Evolutionary conservation across 2,329 filamentous ascomycete genomes (phyloP), one percentile per base, ranked within the genome.

Genomic region (Hymenoscyphus repandus): DNA sequence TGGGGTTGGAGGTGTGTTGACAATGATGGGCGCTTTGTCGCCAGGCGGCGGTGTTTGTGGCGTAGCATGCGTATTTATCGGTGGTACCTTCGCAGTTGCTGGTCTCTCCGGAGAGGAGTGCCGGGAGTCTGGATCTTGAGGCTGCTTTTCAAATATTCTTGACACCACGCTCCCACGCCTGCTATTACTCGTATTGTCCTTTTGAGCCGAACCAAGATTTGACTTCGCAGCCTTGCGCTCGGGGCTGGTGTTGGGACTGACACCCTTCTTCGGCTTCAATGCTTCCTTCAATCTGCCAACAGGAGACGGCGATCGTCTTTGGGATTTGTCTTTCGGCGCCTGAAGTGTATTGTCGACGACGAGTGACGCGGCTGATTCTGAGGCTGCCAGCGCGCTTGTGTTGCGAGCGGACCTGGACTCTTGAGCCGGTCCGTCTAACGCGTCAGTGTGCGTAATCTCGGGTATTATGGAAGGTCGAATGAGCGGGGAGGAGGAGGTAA

Each of bases 241-340:
- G 31, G 72, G 34, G 57, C 73, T 77, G 51, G 71, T 69, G 54
- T 70, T 73, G 22, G 71, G 65, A 51, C 70, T 74, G 27, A 68
- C 62, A 54, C 62, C 70, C 36, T 57, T 57, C 38, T 55, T 55
- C 18, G 75, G 72, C 52, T 72, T 79, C 62, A 93, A 89, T 11
- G 85, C 86, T 63, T 85, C 83, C 66, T 80, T 86, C 54, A 92
- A 73, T 63, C 83, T 88, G 62, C 82, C 80, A 46, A 79, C 82
- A 10, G 87, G 86, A 9, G 89, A 91, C 17, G 79, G 75, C 20
- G 82, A 82, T 53, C 86, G 79, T 58, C 77, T 77, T 55, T 72
- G 70, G 41, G 69, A 65, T 53, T 72, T 70, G 60, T 68, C 71
- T 57, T 62, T 64, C 43, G 71, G 73, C 49, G 68, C 70, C 58